These are phyloP conservation scores for Akanthomyces uredinophilus DNA, from an alignment of 2,329 filamentous ascomycete genomes.

Conservation along the genomic window DNA sequence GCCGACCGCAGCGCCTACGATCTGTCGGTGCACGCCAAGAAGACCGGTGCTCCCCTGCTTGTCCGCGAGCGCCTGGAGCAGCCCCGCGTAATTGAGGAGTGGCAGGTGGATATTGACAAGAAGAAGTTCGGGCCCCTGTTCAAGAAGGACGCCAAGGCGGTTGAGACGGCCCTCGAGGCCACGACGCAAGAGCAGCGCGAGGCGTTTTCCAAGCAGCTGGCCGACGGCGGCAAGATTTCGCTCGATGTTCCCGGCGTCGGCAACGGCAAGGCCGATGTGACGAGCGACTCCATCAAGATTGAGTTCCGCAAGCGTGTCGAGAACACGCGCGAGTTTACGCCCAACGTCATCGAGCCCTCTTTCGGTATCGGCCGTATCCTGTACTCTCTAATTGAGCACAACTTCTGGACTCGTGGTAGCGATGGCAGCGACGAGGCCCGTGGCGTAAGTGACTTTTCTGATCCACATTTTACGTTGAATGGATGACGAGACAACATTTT, in stretches of 20 bases:
- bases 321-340: conserved; percentile 84
- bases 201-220: conserved; percentile 68
- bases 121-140: conserved; percentile 94
- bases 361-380: conserved; percentile 95
- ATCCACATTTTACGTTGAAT: background rate
- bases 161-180: conserved; percentile 72
- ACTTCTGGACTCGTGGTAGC: conserved; percentile 77
- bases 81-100: conserved; percentile 79
- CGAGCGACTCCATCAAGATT: conserved; percentile 74
- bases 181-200: conserved; percentile 78
- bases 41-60: conserved; percentile 79
- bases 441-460: conserved; percentile 57
- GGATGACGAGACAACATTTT: background rate
- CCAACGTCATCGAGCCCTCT: conserved; percentile 94
- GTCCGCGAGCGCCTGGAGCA: conserved; percentile 77
- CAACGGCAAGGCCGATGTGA: conserved; percentile 71
- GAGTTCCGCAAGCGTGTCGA: conserved; percentile 79
- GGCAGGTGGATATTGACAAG: conserved; percentile 81
- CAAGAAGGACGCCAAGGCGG: conserved; percentile 86
- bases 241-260: conserved; percentile 65
- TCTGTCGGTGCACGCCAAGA: conserved; percentile 84
- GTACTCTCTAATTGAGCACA: conserved; percentile 89
- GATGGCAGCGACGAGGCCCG: conserved; percentile 66
- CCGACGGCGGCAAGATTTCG: conserved; percentile 67
- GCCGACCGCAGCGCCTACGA: conserved; percentile 95